A percentile compares a stretch with the other conserved stretches of the same genome.
phyloP scores from a whole-genome alignment of 441 rosid species.

The Brassica balearica region DNA sequence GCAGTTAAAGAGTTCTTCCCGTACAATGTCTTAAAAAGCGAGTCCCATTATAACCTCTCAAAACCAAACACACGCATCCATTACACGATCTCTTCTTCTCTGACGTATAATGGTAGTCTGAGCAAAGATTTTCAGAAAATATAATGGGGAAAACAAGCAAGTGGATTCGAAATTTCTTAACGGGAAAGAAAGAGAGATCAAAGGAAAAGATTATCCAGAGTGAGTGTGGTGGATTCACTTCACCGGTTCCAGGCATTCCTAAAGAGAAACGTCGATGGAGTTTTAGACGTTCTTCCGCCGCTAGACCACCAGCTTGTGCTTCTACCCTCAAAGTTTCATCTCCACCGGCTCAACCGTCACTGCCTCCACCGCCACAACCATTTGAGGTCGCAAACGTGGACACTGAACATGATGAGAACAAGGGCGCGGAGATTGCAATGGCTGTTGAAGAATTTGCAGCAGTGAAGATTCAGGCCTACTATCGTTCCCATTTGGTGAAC shows the following conservation, averaged over 20 bases:
- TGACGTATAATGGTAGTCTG: constrained; percentile 24
- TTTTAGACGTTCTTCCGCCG: constrained; percentile 78
- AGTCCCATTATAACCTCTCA: constrained; percentile 33
- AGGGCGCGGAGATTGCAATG: constrained; percentile 53
- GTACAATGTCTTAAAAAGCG: constrained; percentile 43
- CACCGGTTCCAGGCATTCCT: constrained; percentile 57
- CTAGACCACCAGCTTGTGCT: constrained; percentile 46
- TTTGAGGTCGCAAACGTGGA: constrained; percentile 38
- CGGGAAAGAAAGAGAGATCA: constrained; percentile 69
- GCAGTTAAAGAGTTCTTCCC: constrained; percentile 40
- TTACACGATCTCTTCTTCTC: constrained; percentile 27
- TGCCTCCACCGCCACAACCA: constrained; percentile 26
- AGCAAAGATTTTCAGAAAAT: constrained; percentile 35
- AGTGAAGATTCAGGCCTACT: constrained; percentile 77
- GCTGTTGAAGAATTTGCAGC: constrained; percentile 75
- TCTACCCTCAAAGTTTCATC: constrained; percentile 27
- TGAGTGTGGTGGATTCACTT: constrained; percentile 57
- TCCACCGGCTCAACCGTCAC: constrained; percentile 40
- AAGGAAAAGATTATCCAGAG: constrained; percentile 43
- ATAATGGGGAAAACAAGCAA: constrained; percentile 81
- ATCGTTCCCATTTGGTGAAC: constrained; percentile 80
- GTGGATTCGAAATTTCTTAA: constrained; percentile 77
- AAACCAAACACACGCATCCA: constrained; percentile 30
- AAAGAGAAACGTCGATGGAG: constrained; percentile 91
- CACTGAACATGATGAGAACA: constrained; percentile 53